Evolutionary conservation across 805 yeast genomes (phyloP).

Genomic region (Ogataea minuta): DNA sequence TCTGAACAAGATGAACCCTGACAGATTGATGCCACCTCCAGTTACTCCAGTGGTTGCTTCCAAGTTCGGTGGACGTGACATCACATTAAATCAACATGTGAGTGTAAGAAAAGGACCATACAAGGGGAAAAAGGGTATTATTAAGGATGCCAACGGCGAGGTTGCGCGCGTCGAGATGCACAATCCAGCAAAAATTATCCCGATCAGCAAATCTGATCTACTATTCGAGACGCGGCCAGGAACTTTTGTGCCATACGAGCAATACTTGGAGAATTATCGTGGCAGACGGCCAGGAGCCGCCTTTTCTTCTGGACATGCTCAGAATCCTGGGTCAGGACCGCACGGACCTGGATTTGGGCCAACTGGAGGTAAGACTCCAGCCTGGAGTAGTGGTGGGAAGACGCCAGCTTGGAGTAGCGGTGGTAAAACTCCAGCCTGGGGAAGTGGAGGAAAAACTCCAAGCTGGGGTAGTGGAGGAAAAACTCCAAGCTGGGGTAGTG

Average conservation of each 20-base stretch:
- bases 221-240: slow-evolving; percentile 69
- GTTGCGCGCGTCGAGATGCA: slow-evolving; percentile 92
- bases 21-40: slow-evolving; percentile 60
- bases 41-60: slow-evolving; percentile 49
- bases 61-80: slow-evolving; percentile 71
- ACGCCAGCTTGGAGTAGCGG: slow-evolving; percentile 16
- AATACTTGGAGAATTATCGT: slow-evolving; percentile 52
- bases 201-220: slow-evolving; percentile 76
- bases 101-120: slow-evolving; percentile 88
- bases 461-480: slow-evolving; percentile 38
- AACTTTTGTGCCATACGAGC: slow-evolving; percentile 71
- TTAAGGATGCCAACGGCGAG: slow-evolving; percentile 89
- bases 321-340: slow-evolving; percentile 17
- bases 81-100: slow-evolving; percentile 78
- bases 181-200: slow-evolving; percentile 83
- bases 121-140: slow-evolving; percentile 91
- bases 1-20: slow-evolving; percentile 85
- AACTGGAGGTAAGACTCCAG: slow-evolving; percentile 7
- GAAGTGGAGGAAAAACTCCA: slow-evolving; percentile 40
- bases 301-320: slow-evolving; percentile 8
- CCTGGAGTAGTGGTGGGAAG: slow-evolving; percentile 14
- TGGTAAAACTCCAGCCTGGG: slow-evolving; percentile 27
- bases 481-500: slow-evolving; percentile 48
- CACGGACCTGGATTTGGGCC: slow-evolving; percentile 29
- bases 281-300: slow-evolving; percentile 36